phyloP scores from a whole-genome alignment of 2,329 filamentous ascomycete species.

The Cladosporium velox region DNA sequence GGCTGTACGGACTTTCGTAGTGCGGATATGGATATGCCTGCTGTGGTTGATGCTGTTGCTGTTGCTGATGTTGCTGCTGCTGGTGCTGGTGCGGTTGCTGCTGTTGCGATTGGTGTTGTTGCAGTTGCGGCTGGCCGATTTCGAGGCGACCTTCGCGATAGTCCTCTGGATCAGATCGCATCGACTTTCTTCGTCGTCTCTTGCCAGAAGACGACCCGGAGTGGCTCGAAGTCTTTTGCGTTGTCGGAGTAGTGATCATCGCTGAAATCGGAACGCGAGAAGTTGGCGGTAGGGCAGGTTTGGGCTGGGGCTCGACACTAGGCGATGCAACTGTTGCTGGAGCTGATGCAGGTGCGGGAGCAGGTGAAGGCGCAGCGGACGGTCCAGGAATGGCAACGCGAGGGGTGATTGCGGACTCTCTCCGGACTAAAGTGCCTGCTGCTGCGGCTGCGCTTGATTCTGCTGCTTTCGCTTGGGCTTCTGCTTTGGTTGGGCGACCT shows the following conservation, averaged over 20 bases:
- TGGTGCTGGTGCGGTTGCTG: background rate
- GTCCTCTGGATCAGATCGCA: conserved; percentile 16
- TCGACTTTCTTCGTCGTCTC: conserved; percentile 30
- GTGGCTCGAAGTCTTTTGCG: conserved; percentile 32
- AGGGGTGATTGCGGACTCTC: conserved; percentile 39
- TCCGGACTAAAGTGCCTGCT: conserved; percentile 40
- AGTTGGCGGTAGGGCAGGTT: conserved; percentile 26
- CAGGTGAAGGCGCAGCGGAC: conserved; percentile 8
- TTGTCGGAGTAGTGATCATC: conserved; percentile 35
- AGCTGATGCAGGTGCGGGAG: conserved; percentile 16
- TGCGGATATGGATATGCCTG: conserved; percentile 14
- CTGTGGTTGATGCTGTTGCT: conserved; percentile 2
- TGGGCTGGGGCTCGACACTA: conserved; percentile 22
- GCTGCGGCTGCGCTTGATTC: conserved; percentile 30
- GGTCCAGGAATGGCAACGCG: conserved; percentile 21
- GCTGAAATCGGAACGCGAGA: conserved; percentile 39
- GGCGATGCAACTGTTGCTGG: conserved; percentile 15
- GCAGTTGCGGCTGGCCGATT: conserved; percentile 19
- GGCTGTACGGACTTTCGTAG: conserved; percentile 34
- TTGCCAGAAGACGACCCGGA: conserved; percentile 38
- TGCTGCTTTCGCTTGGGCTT: conserved; percentile 47
- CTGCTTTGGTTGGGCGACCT: conserved; percentile 51
- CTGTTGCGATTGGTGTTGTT: background rate
- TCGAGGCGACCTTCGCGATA: conserved; percentile 17
- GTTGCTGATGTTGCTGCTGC: conserved; percentile 1